These are phyloP conservation scores for Diaporthe ilicicola DNA, from an alignment of 2,329 filamentous ascomycete genomes.

Conservation along the genomic window DNA sequence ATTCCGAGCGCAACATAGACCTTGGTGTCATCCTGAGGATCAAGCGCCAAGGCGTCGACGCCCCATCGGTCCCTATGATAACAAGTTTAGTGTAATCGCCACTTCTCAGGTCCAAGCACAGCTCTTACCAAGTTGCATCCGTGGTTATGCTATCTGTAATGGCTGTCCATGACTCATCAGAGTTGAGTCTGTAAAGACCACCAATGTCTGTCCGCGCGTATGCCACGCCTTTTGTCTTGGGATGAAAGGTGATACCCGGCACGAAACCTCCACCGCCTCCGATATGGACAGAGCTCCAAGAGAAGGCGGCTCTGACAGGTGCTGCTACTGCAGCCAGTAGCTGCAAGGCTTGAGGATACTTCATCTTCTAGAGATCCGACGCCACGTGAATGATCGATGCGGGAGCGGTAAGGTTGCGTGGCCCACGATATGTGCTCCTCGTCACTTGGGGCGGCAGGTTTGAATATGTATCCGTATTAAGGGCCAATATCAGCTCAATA, in stretches of 20 bases:
- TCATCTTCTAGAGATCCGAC: slow-evolving; percentile 24
- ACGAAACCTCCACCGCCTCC: slow-evolving; percentile 67
- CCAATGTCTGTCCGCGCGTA: slow-evolving; percentile 67
- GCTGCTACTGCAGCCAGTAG: slow-evolving; percentile 39
- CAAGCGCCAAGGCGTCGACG: slow-evolving; percentile 63
- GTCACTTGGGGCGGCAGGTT: neutral
- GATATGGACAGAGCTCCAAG: slow-evolving; percentile 48
- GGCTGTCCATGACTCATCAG: slow-evolving; percentile 49
- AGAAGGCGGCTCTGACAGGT: slow-evolving; percentile 39
- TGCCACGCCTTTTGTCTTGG: slow-evolving; percentile 56
- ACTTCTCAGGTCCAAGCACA: neutral
- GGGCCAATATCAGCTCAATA: neutral
- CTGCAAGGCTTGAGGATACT: slow-evolving; percentile 31
- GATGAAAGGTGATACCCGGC: slow-evolving; percentile 65
- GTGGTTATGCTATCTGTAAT: slow-evolving; percentile 30
- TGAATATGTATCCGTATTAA: slow-evolving; percentile 13
- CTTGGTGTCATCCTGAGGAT: slow-evolving; percentile 59
- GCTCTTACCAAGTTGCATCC: slow-evolving; percentile 28
- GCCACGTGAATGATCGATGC: neutral
- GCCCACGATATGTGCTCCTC: neutral
- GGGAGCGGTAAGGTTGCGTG: neutral
- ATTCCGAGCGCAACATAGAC: slow-evolving; percentile 64
- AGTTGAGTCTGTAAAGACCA: slow-evolving; percentile 62
- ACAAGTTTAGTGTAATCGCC: neutral
- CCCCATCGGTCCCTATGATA: slow-evolving; percentile 61